phyloP scores from a whole-genome alignment of 2,329 filamentous ascomycete genomes.

The Simplicillium aogashimaense region DNA sequence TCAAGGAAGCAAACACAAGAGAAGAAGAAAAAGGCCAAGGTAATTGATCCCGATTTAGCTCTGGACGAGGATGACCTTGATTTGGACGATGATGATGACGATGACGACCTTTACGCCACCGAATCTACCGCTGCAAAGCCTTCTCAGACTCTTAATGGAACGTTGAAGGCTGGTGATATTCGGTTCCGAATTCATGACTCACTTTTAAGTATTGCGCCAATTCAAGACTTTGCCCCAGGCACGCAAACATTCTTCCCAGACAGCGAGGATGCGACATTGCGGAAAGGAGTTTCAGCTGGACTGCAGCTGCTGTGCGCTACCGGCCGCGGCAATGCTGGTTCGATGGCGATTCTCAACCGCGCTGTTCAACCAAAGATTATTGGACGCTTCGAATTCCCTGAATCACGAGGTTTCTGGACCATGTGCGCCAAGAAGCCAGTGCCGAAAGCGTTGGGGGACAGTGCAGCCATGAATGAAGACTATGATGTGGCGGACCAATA shows the following conservation, averaged over 20 bases:
- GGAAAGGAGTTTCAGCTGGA: constrained; percentile 39
- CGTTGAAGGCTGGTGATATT: constrained; percentile 51
- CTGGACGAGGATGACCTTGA: constrained; percentile 41
- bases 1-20: constrained; percentile 53
- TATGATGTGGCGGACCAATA: constrained; percentile 52
- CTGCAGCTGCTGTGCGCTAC: constrained; percentile 51
- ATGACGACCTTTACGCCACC: constrained; percentile 50
- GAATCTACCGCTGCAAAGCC: constrained; percentile 53
- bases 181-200: constrained; percentile 69
- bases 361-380: constrained; percentile 66
- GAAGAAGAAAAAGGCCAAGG: constrained; percentile 54
- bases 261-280: constrained; percentile 31
- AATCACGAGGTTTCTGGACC: constrained; percentile 73
- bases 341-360: constrained; percentile 67
- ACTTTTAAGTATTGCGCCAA: constrained; percentile 68
- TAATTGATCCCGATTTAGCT: constrained; percentile 42
- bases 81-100: constrained; percentile 52
- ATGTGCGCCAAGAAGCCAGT: constrained; percentile 59
- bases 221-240: constrained; percentile 65
- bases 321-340: constrained; percentile 56
- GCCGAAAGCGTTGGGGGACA: constrained; percentile 46
- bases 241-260: constrained; percentile 34
- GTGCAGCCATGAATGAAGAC: constrained; percentile 40
- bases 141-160: constrained; percentile 26
- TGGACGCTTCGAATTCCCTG: constrained; percentile 60